Base-by-base conservation (phyloP, 495 filamentous ascomycete species). In the Talaromyces thailandensis region DNA sequence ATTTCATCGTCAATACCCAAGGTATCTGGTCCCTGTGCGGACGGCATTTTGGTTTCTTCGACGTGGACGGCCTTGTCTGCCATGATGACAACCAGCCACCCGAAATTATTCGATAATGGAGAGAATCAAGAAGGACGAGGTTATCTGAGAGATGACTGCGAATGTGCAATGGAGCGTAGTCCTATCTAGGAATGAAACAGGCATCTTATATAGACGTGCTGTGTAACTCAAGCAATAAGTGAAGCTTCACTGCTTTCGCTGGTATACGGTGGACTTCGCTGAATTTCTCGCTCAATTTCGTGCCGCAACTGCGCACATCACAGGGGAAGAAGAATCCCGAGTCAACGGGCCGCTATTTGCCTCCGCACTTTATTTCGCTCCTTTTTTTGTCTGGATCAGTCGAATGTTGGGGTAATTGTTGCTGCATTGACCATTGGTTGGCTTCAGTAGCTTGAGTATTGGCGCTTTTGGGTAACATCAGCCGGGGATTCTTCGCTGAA, bases 1-100 rank as follows among this genome's bases (percentile, higher is more conserved):
- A 61, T 55, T 32, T 64, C 62, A 35, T 66, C 64, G 11, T 66
- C 64, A 26, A 66, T 64, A 51, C 61, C 64, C 28, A 66, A 61
- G 14, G 64, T 66, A 45, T 64, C 56, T 12, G 48, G 61, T 0
- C 57, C 62, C 58, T 61, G 31, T 9, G 62, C 6, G 25, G 52
- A 56, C 52, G 52, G 18, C 52, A 29, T 29, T 8, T 56, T 56
- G 24, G 52, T 31, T 56, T 56, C 26, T 18, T 56, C 52, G 52
- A 31, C 52, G 18, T 56, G 52, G 52, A 56, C 25, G 23, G 26
- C 52, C 21, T 56, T 29, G 26, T 56, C 52, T 29, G 18, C 26
- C 52, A 56, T 56, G 52, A 12, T 51, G 48, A 25, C 48, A 51
- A 51, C 18, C 48, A 51, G 11, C 48, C 48, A 21, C 23, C 48